Evolutionary conservation across 345 rosid species (phyloP), one percentile per base, ranked within the genome.

Genomic region (Dipteronia sinensis): DNA sequence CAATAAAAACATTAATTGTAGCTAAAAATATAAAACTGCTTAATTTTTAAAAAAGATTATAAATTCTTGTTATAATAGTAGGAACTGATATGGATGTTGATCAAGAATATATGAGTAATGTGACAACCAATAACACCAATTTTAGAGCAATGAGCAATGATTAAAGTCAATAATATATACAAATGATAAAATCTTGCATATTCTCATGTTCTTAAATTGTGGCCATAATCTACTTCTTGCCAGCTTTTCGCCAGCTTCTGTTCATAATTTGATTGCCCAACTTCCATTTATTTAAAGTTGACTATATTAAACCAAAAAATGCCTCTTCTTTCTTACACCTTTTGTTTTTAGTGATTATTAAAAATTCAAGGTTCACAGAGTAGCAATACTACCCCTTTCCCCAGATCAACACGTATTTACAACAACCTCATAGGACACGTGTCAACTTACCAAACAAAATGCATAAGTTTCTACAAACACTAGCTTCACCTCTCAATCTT

Each of bases 231-330:
- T 10, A 56, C 22, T 55, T 38, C n/a, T 15, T 27, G 77, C 69
- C 77, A 74, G 77, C 77, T 25, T 59, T 17, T 25, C 61, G 76
- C 76, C 67, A 62, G 76, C 59, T 62, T 10, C 42, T 5, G 10
- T 23, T 61, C 27, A 12, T 69, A 7, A 47, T 7, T 70, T 70
- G 7, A 56, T 70, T 70, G 15, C 20, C 25, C 19, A 27, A 71
- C 74, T 53, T 27, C 63, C 20, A 49, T 27, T 53, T 7, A 16
- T 23, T 29, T 13, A 6, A n/a, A 42, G 22, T 55, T 71, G 65
- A 71, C 47, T 10, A 44, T 31, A 31, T 56, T 20, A 58, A n/a
- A 58, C 63, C 63, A n/a, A n/a, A 58, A 7, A 7, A 7, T 56
- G 12, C 55, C 62, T 16, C 67, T 20, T 56, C 23, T n/a, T 31